Conservation (phyloP, 345 rosid genomes). For the Odontarrhena argentea region DNA sequence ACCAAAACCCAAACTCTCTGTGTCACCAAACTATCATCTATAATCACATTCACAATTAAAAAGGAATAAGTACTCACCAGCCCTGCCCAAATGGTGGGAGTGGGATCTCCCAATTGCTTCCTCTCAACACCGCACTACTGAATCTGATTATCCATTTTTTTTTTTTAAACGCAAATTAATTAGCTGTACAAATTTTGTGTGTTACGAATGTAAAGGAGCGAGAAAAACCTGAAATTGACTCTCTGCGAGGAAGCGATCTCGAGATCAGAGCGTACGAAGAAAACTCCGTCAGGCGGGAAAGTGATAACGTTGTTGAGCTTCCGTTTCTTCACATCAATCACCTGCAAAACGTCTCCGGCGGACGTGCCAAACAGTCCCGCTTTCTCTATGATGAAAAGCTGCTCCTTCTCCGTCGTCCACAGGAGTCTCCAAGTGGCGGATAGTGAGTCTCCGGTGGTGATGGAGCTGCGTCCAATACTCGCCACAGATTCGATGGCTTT, state of each 20-base stretch:
- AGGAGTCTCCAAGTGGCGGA: conserved; percentile 86
- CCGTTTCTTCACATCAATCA: conserved; percentile 67
- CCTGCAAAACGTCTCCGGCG: conserved; percentile 89
- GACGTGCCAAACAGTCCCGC: conserved; percentile 70
- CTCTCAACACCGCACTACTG: conserved; percentile 77
- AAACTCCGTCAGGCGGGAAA: conserved; percentile 88
- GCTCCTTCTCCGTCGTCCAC: conserved; percentile 98
- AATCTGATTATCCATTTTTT: conserved; percentile 46
- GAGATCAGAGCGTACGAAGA: conserved; percentile 78
- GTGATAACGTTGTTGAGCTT: conserved; percentile 79
- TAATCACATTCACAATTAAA: no score
- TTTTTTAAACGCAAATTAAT: neutral
- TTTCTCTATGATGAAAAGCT: conserved; percentile 83
- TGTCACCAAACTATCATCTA: no score
- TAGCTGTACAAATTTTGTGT: neutral
- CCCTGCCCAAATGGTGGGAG: conserved; percentile 94
- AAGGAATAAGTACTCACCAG: conserved; percentile 52
- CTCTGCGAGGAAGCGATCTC: conserved; percentile 76
- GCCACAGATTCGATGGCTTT: conserved; percentile 69
- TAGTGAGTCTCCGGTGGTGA: conserved; percentile 65
- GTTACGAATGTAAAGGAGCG: neutral
- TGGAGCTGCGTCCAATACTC: conserved; percentile 50
- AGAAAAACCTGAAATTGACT: conserved; percentile 69
- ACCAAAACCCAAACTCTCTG: conserved; percentile 17
- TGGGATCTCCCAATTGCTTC: conserved; percentile 73